Base-by-base conservation (phyloP, 768 basidiomycete genomes). In the Leccinum variicolor region DNA sequence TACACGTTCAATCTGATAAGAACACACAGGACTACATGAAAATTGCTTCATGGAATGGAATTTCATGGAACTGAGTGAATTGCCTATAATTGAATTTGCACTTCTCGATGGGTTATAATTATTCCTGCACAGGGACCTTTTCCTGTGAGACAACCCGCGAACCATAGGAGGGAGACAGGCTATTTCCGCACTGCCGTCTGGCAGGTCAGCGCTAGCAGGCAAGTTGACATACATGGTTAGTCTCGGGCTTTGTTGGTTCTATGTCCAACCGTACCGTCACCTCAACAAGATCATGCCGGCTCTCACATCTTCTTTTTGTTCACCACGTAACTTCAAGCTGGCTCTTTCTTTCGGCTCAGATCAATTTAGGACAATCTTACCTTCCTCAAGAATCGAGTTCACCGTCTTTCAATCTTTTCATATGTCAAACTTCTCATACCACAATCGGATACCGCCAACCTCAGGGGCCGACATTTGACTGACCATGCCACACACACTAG, bases 161-260 rank as follows among this genome's bases (percentile, higher is more conserved):
- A 60, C 23, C 34, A 55, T 17, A 33, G 50, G 17, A 21, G 31
- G 45, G 33, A 53, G 55, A 41, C 29, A 11, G 29, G 29, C 46
- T 64, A 68, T 69, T 65, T 64, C 66, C 67, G 67, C 62, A 34
- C 36, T 31, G 33, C 50, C n/a, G n/a, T n/a, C n/a, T n/a, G 54
- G 33, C 41, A 33, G 39, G 45, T 39, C 26, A 13, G n/a, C n/a
- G n/a, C n/a, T n/a, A n/a, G 4, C 45, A 43, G 21, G 34, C 59
- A 34, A n/a, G 9, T 43, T 11, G 52, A 57, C 51, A 50, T 58
- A 54, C 46, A 50, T 58, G 55, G 62, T 56, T 60, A 60, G 66
- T 34, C 41, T 56, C 52, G 52, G 57, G 19, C 31, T 43, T 29
- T 41, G 52, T 52, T 29, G 2, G 19, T 26, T 23, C 23, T 10